These are phyloP conservation scores for Fraxinus albicans DNA, from an alignment of 305 asterid genomes.

Conservation along the genomic window DNA sequence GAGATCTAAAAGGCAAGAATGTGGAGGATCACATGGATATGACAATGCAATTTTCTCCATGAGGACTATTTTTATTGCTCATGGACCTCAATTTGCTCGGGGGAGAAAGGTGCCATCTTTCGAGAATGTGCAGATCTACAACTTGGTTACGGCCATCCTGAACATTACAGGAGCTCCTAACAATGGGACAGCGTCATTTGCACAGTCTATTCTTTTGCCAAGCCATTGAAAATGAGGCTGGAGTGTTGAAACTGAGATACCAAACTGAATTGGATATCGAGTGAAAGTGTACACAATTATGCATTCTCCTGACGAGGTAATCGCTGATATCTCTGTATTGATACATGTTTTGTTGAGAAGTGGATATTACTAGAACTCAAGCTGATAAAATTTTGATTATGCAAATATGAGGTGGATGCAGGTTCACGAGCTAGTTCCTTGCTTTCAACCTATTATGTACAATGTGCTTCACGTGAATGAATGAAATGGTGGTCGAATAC, in stretches of 20 bases:
- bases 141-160: constrained; percentile 54
- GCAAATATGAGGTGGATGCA: constrained; percentile 10
- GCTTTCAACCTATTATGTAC: neutral
- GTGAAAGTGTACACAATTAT: neutral
- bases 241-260: neutral
- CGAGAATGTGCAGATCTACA: constrained; percentile 77
- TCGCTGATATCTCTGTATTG: neutral
- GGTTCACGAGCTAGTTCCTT: neutral
- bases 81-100: constrained; percentile 70
- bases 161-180: constrained; percentile 58
- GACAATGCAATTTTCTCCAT: constrained; percentile 72
- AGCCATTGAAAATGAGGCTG: constrained; percentile 28
- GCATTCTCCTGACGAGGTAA: neutral
- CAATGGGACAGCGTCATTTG: constrained; percentile 59
- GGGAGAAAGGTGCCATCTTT: constrained; percentile 69
- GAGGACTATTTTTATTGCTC: constrained; percentile 71
- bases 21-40: constrained; percentile 85
- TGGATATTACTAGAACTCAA: neutral
- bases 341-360: constrained; percentile 8
- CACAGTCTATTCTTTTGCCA: constrained; percentile 53
- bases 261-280: neutral
- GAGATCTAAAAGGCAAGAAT: constrained; percentile 50
- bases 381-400: neutral
- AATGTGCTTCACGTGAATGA: neutral
- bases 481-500: neutral